These are phyloP conservation scores for Camillea tinctor DNA, from an alignment of 2,329 filamentous ascomycete species.

Conservation along the genomic window DNA sequence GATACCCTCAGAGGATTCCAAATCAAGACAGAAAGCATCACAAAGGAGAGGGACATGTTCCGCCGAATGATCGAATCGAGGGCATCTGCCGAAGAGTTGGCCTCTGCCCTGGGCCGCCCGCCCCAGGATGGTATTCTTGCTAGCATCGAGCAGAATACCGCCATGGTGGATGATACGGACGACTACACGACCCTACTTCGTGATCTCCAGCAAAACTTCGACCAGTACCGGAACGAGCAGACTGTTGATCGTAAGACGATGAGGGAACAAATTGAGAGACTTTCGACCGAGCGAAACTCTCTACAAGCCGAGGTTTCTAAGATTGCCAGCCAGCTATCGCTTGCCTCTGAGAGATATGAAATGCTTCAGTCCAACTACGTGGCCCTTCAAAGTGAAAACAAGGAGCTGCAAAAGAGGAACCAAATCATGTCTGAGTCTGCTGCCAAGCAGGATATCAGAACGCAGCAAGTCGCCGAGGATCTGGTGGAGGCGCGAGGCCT, in stretches of 20 bases:
- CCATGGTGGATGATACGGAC: constrained; percentile 49
- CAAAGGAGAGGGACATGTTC: constrained; percentile 97
- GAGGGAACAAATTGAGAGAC: constrained; percentile 77
- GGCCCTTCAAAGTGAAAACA: constrained; percentile 80
- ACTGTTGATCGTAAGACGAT: constrained; percentile 77
- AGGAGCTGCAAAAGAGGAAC: constrained; percentile 79
- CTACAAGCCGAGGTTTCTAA: constrained; percentile 81
- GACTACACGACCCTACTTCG: constrained; percentile 77
- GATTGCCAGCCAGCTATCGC: constrained; percentile 74
- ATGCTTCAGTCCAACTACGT: constrained; percentile 87
- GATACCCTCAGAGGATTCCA: constrained; percentile 83
- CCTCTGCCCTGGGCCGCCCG: constrained; percentile 70
- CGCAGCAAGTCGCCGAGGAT: constrained; percentile 90
- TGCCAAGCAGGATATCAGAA: constrained; percentile 85
- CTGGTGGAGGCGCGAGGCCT: constrained; percentile 81
- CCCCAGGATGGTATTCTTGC: constrained; percentile 59
- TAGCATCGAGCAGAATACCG: constrained; percentile 58
- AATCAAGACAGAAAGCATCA: constrained; percentile 85
- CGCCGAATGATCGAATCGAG: constrained; percentile 84
- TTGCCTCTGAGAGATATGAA: constrained; percentile 80
- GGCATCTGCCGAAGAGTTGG: constrained; percentile 58
- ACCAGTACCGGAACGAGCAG: constrained; percentile 84
- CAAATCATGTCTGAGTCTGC: constrained; percentile 76
- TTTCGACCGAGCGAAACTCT: constrained; percentile 78
- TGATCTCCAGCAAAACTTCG: constrained; percentile 86